Percentiles rank a stretch among this genome's conserved stretches.
Conservation (phyloP, 306 rosid species). For the Dalbergia cultrata region DNA sequence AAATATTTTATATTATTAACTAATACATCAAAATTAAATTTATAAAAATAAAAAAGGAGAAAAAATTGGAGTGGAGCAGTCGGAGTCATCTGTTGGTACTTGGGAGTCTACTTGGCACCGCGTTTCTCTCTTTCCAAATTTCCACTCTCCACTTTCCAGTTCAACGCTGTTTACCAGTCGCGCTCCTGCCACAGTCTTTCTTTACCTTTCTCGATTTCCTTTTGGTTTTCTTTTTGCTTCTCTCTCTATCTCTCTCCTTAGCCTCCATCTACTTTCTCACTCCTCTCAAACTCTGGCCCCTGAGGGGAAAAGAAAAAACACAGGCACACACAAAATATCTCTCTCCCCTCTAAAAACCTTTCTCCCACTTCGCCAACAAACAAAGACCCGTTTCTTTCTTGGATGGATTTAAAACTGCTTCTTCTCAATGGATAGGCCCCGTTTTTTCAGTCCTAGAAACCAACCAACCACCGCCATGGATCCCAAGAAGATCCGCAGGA, state of each 20-base stretch:
- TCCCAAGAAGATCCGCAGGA: slow-evolving; percentile 53
- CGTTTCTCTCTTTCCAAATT: slow-evolving; percentile 51
- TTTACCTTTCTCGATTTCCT: too few species aligned
- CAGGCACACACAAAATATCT: background rate
- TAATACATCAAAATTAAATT: too few species aligned
- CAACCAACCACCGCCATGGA: slow-evolving; percentile 54
- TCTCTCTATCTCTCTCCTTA: background rate
- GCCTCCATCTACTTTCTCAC: background rate
- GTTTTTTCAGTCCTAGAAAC: slow-evolving; percentile 54
- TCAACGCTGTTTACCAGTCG: slow-evolving; percentile 80
- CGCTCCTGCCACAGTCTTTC: slow-evolving; percentile 22
- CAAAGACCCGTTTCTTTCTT: slow-evolving; percentile 25
- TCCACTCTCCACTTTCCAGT: slow-evolving; percentile 15
- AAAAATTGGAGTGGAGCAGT: background rate
- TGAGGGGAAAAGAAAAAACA: background rate
- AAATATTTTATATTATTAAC: too few species aligned
- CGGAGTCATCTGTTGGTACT: background rate
- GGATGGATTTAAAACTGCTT: slow-evolving; percentile 64
- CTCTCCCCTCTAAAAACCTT: background rate
- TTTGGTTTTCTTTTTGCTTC: background rate
- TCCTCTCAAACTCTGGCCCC: background rate
- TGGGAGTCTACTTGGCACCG: slow-evolving; percentile 70
- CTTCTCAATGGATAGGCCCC: slow-evolving; percentile 70
- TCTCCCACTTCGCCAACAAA: background rate
- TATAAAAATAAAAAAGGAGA: too few species aligned